Percentiles rank a stretch among this genome's conserved stretches.
Conservation (phyloP, 2,329 filamentous ascomycete genomes). For the Clonostachys solani region DNA sequence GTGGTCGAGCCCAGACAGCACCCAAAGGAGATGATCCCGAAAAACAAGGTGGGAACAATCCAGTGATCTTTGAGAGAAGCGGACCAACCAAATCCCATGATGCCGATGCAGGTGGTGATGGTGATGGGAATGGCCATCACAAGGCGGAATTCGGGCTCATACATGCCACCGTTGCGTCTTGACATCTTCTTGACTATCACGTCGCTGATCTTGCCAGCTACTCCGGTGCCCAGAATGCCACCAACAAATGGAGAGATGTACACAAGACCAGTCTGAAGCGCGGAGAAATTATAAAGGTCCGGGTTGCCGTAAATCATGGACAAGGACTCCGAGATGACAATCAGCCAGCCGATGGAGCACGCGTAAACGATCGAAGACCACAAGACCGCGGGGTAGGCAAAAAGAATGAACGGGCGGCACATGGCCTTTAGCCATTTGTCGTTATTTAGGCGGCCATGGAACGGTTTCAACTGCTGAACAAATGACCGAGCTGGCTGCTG, state of each 20-base stretch:
- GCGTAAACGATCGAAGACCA: constrained; percentile 86
- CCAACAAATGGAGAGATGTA: constrained; percentile 90
- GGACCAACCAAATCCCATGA: constrained; percentile 98
- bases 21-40: constrained; percentile 87
- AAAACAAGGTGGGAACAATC: constrained; percentile 93
- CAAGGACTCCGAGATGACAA: constrained; percentile 87
- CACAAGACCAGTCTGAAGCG: constrained; percentile 77
- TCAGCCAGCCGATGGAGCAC: constrained; percentile 90
- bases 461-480: constrained; percentile 68
- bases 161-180: constrained; percentile 83
- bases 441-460: constrained; percentile 71
- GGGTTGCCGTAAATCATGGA: constrained; percentile 71
- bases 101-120: constrained; percentile 73
- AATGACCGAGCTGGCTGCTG: constrained; percentile 67
- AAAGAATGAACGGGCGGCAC: constrained; percentile 78
- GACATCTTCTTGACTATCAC: constrained; percentile 79
- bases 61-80: constrained; percentile 69
- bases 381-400: constrained; percentile 80
- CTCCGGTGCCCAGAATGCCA: constrained; percentile 83
- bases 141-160: constrained; percentile 90
- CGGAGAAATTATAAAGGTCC: constrained; percentile 72
- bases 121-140: constrained; percentile 82
- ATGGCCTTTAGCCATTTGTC: constrained; percentile 80
- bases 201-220: constrained; percentile 85
- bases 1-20: constrained; percentile 89